Percentiles rank a stretch among this genome's conserved stretches.
These are phyloP conservation scores for Ogataea henricii DNA, from an alignment of 805 yeast genomes.

Conservation along the genomic window DNA sequence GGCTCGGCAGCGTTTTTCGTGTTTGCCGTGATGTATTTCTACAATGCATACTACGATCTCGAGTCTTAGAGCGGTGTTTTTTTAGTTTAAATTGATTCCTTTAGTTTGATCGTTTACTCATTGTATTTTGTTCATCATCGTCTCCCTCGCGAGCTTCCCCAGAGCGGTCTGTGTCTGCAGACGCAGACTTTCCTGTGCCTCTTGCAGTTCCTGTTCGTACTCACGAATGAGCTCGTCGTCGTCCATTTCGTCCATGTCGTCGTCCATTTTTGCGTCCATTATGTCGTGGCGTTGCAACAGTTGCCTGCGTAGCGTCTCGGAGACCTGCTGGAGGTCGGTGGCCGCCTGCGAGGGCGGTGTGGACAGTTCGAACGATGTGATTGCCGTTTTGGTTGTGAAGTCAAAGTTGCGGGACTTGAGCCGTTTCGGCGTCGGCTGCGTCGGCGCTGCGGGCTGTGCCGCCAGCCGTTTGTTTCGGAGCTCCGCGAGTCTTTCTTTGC, in stretches of 20 bases:
- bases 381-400: background rate
- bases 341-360: slow-evolving; percentile 1
- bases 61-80: too few species aligned
- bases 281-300: slow-evolving; percentile 1
- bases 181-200: background rate
- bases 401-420: slow-evolving; percentile 7
- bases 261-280: background rate
- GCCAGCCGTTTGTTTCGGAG: slow-evolving; percentile 1
- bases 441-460: background rate
- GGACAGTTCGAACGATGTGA: slow-evolving; percentile 1
- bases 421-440: background rate
- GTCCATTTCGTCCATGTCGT: too few species aligned
- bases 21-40: slow-evolving; percentile 78
- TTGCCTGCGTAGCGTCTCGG: background rate
- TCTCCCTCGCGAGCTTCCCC: background rate
- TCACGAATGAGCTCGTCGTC: background rate
- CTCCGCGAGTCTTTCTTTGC: slow-evolving; percentile 4
- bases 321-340: background rate
- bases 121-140: background rate
- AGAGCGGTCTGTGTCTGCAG: background rate
- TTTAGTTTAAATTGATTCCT: too few species aligned
- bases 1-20: slow-evolving; percentile 87
- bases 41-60: slow-evolving; percentile 53
- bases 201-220: slow-evolving; percentile 1
- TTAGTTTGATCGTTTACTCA: too few species aligned